A percentile compares a stretch with the other conserved stretches of the same genome.
These are phyloP conservation scores for Calocybe gangraenosa DNA, from an alignment of 768 basidiomycete genomes.

Conservation along the genomic window DNA sequence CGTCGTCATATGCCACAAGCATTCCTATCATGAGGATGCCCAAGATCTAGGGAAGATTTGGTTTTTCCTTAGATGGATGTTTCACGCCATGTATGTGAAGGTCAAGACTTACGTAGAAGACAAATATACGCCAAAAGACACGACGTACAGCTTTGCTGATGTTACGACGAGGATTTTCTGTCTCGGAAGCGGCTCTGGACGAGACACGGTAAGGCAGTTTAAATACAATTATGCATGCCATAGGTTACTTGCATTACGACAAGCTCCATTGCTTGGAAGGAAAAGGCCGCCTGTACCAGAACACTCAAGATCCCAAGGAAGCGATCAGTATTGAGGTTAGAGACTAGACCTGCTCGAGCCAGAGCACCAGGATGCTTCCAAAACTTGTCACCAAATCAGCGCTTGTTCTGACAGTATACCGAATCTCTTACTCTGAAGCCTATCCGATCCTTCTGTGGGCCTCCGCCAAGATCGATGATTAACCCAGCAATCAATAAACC, in stretches of 20 bases:
- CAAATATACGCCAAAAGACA: slow-evolving; percentile 75
- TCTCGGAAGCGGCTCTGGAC: slow-evolving; percentile 68
- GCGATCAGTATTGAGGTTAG: slow-evolving; percentile 39
- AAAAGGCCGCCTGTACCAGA: slow-evolving; percentile 61
- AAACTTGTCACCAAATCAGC: slow-evolving; percentile 31
- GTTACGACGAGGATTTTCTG: slow-evolving; percentile 72
- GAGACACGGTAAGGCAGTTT: slow-evolving; percentile 6
- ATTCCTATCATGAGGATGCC: slow-evolving; percentile 74
- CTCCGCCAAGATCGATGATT: slow-evolving; percentile 75
- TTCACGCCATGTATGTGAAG: no score
- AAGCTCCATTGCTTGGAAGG: slow-evolving; percentile 74
- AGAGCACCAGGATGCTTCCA: slow-evolving; percentile 73
- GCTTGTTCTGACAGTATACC: slow-evolving; percentile 15
- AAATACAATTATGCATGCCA: neutral
- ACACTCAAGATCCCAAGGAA: slow-evolving; percentile 42
- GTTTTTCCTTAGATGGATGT: neutral
- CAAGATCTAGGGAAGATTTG: slow-evolving; percentile 44
- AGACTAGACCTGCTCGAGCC: slow-evolving; percentile 36
- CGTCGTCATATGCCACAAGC: slow-evolving; percentile 70
- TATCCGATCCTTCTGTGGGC: slow-evolving; percentile 58
- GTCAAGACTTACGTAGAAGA: no score
- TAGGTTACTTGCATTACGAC: slow-evolving; percentile 51
- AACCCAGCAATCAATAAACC: slow-evolving; percentile 60
- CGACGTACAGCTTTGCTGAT: slow-evolving; percentile 72
- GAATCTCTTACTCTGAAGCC: slow-evolving; percentile 56